Conservation (phyloP, 2,329 filamentous ascomycete species). For the Exophiala phaeomuriformis region DNA sequence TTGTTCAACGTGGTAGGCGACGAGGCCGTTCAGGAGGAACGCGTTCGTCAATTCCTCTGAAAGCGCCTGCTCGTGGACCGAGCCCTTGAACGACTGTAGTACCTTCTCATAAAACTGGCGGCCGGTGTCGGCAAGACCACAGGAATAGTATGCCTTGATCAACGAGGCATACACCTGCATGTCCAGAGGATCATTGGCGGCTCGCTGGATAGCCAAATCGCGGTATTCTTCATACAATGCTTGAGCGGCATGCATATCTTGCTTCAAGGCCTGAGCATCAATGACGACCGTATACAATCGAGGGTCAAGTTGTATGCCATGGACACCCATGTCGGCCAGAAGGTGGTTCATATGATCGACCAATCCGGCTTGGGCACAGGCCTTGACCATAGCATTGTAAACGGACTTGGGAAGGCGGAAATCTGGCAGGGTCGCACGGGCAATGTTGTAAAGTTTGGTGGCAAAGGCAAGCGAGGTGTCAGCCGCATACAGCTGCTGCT, state of each 20-base stretch:
- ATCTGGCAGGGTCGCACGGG: slow-evolving; percentile 55
- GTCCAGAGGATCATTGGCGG: slow-evolving; percentile 66
- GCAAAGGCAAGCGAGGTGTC: slow-evolving; percentile 82
- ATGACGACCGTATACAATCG: slow-evolving; percentile 91
- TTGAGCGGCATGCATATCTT: slow-evolving; percentile 79
- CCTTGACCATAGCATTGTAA: slow-evolving; percentile 76
- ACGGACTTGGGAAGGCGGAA: slow-evolving; percentile 68
- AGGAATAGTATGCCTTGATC: slow-evolving; percentile 78
- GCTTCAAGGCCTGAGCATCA: slow-evolving; percentile 73
- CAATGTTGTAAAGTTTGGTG: slow-evolving; percentile 75
- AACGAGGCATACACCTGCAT: slow-evolving; percentile 83
- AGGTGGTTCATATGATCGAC: slow-evolving; percentile 84
- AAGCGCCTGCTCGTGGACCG: slow-evolving; percentile 47
- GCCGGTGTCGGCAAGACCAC: slow-evolving; percentile 71
- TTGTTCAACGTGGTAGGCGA: slow-evolving; percentile 63
- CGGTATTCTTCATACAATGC: slow-evolving; percentile 96
- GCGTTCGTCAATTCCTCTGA: slow-evolving; percentile 61
- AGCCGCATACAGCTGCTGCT: slow-evolving; percentile 76
- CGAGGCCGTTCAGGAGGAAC: slow-evolving; percentile 66
- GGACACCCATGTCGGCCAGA: slow-evolving; percentile 83
- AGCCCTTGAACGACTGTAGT: slow-evolving; percentile 47
- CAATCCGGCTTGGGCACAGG: slow-evolving; percentile 73
- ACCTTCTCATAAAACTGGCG: slow-evolving; percentile 81
- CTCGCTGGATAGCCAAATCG: slow-evolving; percentile 61
- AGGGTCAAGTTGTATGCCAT: slow-evolving; percentile 65